These are phyloP conservation scores for Aspergillus carbonarius DNA, from an alignment of 2,329 filamentous ascomycete genomes.

Conservation along the genomic window DNA sequence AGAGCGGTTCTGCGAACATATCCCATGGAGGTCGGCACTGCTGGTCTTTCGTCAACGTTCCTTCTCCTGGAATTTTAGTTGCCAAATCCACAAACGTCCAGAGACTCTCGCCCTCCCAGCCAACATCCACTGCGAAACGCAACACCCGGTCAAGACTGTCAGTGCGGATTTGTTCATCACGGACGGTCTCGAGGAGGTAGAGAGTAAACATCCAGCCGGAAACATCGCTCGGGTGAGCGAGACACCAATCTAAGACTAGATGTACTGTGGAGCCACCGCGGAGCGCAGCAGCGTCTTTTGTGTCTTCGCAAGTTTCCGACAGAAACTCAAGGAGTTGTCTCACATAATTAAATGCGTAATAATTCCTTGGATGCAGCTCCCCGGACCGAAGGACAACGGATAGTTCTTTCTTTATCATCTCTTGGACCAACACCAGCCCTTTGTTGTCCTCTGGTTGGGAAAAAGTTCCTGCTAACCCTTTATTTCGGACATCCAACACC, in stretches of 20 bases:
- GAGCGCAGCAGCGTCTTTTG: background rate
- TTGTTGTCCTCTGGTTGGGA: background rate
- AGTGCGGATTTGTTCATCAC: slow-evolving; percentile 15
- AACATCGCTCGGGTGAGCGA: slow-evolving; percentile 66
- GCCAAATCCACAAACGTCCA: slow-evolving; percentile 42
- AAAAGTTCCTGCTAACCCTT: slow-evolving; percentile 12
- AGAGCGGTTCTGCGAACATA: background rate
- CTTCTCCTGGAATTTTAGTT: slow-evolving; percentile 22
- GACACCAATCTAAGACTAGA: slow-evolving; percentile 56
- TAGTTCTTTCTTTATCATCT: slow-evolving; percentile 40
- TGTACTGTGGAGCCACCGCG: slow-evolving; percentile 32
- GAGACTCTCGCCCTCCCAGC: slow-evolving; percentile 47
- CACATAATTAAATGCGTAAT: slow-evolving; percentile 79
- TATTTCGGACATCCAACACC: slow-evolving; percentile 25
- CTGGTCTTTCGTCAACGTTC: slow-evolving; percentile 5
- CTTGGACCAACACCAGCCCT: slow-evolving; percentile 17
- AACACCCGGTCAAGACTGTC: slow-evolving; percentile 27
- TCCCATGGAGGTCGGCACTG: background rate
- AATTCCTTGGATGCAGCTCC: slow-evolving; percentile 77
- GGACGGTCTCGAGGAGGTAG: slow-evolving; percentile 48
- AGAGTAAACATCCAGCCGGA: slow-evolving; percentile 72
- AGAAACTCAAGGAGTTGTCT: slow-evolving; percentile 54
- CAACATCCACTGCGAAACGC: slow-evolving; percentile 37
- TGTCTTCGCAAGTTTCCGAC: slow-evolving; percentile 27
- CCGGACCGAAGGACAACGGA: slow-evolving; percentile 64